Percentiles rank a stretch among this genome's conserved stretches.
phyloP scores from a whole-genome alignment of 129 eudicot genomes.

The Chrysanthemum makinoi region DNA sequence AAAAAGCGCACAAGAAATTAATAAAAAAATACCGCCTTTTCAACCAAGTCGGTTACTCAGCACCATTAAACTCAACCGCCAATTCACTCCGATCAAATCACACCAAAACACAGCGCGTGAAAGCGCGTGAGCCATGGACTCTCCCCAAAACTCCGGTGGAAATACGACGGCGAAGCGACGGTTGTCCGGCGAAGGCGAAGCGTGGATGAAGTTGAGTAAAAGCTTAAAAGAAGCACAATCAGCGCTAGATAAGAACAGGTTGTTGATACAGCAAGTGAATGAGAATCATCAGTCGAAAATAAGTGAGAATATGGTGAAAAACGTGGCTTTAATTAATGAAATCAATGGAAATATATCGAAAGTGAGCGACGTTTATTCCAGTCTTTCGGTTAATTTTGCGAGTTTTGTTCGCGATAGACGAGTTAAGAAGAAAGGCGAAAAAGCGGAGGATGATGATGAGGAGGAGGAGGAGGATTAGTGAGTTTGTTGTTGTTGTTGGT shows the following conservation, averaged over 20 bases:
- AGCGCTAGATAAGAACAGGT: constrained; percentile 59
- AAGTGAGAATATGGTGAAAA: constrained; percentile 60
- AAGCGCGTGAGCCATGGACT: constrained; percentile 27
- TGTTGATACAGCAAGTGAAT: constrained; percentile 64
- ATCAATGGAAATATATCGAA: constrained; percentile 60
- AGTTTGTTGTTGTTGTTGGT: not conserved
- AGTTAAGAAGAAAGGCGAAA: constrained; percentile 23
- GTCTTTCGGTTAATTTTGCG: constrained; percentile 46
- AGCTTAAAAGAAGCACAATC: constrained; percentile 52
- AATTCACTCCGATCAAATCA: not conserved
- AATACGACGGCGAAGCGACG: constrained; percentile 27
- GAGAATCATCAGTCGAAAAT: constrained; percentile 71
- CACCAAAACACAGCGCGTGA: constrained; percentile 10
- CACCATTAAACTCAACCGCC: not conserved
- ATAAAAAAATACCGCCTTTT: constrained; percentile 33
- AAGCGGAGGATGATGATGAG: constrained; percentile 6
- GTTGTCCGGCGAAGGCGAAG: constrained; percentile 39
- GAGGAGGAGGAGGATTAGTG: too few species aligned
- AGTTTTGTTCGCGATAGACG: constrained; percentile 40
- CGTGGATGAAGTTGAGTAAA: constrained; percentile 54
- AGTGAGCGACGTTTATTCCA: constrained; percentile 51
- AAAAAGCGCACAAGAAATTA: constrained; percentile 23
- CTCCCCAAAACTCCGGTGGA: not conserved
- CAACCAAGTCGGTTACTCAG: constrained; percentile 36
- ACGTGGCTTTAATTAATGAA: constrained; percentile 56